Base-by-base conservation (phyloP, 768 basidiomycete genomes). In the Suillus bovinus region DNA sequence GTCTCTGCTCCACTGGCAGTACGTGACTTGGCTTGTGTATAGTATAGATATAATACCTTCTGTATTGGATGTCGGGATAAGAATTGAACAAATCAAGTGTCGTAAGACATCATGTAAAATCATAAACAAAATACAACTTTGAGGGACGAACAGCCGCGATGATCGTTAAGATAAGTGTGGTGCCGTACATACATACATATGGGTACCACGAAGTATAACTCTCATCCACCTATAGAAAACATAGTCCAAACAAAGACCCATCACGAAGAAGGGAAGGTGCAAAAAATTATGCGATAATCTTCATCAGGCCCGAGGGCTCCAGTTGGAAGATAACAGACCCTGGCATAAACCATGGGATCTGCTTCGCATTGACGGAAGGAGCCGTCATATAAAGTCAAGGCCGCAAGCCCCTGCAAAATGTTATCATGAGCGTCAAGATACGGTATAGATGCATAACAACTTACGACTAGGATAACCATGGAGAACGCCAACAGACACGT, bases 211-310 rank as follows among this genome's bases (percentile, higher is more conserved):
- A 4, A 17, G 6, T 8, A 9, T 11, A 6, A 33, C 11, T 33
- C 33, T 6, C 13, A 33, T 33, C 29, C 3, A 31, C 50, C 11
- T 5, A 31, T 11, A 7, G 2, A 6, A 13, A 33, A 33, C 11
- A 31, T n/a, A 33, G 20, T n/a, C 11, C 31, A 52, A 3, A 33
- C 11, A 24, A 56, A 39, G 17, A 59, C 41, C 70, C 73, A 71
- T 74, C 76, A 58, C 74, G 68, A 79, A 73, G 74, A 76, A 73
- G 73, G 72, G 46, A 60, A 52, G 56, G 10, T 46, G 52, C 63
- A 64, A 78, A 78, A 77, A 76, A 76, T 78, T 78, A 61, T 68
- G 73, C 74, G 69, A 65, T 63, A 42, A 60, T 44, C 60, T 24
- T 22, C 29, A 39, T 52, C 27, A 64, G 31, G 66, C 46, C 58